These are phyloP conservation scores for Cucurbita moschata DNA, from an alignment of 306 rosid genomes.

Conservation along the genomic window DNA sequence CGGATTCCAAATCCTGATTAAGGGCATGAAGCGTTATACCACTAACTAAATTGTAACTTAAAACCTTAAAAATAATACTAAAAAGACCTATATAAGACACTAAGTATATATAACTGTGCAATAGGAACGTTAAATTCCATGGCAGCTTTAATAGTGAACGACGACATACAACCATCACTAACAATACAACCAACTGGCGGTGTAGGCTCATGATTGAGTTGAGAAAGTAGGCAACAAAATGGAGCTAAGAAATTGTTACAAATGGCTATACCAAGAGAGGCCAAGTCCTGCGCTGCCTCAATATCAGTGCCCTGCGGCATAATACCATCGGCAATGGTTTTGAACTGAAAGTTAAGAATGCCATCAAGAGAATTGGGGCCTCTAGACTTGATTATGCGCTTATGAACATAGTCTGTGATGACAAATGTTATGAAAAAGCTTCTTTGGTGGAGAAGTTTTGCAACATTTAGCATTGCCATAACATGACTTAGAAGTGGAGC, in stretches of 20 bases:
- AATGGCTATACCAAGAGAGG: not conserved
- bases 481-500: conserved; percentile 12
- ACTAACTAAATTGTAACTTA: too few relatives aligned
- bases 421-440: too few relatives aligned
- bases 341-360: not conserved
- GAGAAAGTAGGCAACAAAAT: not conserved
- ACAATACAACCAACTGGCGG: conserved; percentile 4
- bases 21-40: too few relatives aligned
- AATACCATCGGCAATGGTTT: conserved; percentile 12
- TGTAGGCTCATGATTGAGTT: not conserved
- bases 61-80: not conserved
- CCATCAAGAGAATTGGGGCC: too few relatives aligned
- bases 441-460: not conserved
- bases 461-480: conserved; percentile 3
- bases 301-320: not conserved
- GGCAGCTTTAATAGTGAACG: conserved; percentile 1
- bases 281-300: conserved; percentile 3
- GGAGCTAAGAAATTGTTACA: not conserved
- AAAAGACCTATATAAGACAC: too few relatives aligned
- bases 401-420: too few relatives aligned
- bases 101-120: not conserved
- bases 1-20: too few relatives aligned
- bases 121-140: not conserved
- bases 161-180: conserved; percentile 1
- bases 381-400: too few relatives aligned